Evolutionary conservation across 2,329 filamentous ascomycete genomes (phyloP).

Genomic region (Colletotrichum spaethianum): DNA sequence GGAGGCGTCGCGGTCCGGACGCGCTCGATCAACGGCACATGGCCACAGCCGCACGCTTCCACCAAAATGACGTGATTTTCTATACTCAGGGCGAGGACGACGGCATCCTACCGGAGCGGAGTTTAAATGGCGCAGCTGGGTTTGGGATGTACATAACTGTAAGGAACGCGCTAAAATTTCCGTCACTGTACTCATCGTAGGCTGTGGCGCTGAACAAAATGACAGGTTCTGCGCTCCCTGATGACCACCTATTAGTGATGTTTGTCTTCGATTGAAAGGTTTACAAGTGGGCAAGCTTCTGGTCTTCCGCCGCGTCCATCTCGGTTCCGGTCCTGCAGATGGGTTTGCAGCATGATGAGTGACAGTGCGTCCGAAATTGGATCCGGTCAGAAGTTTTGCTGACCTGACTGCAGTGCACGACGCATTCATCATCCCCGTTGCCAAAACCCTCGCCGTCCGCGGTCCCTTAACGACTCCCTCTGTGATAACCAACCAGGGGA

Average conservation of each 20-base stretch:
- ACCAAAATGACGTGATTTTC: constrained; percentile 19
- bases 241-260: background rate
- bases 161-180: constrained; percentile 35
- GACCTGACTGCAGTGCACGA: background rate
- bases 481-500: background rate
- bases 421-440: background rate
- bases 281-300: background rate
- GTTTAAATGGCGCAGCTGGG: constrained; percentile 37
- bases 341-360: background rate
- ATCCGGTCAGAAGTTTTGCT: background rate
- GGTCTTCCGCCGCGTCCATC: background rate
- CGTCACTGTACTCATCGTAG: constrained; percentile 36
- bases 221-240: constrained; percentile 23
- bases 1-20: background rate
- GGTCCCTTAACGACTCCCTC: background rate
- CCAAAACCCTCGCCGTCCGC: background rate
- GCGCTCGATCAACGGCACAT: background rate
- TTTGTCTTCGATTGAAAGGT: background rate
- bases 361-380: background rate
- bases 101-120: constrained; percentile 31
- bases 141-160: constrained; percentile 39
- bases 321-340: background rate
- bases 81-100: constrained; percentile 26
- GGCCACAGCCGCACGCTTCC: background rate
- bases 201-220: constrained; percentile 36